Base-by-base conservation (phyloP, 306 rosid species). In the Casuarina equisetifolia region DNA sequence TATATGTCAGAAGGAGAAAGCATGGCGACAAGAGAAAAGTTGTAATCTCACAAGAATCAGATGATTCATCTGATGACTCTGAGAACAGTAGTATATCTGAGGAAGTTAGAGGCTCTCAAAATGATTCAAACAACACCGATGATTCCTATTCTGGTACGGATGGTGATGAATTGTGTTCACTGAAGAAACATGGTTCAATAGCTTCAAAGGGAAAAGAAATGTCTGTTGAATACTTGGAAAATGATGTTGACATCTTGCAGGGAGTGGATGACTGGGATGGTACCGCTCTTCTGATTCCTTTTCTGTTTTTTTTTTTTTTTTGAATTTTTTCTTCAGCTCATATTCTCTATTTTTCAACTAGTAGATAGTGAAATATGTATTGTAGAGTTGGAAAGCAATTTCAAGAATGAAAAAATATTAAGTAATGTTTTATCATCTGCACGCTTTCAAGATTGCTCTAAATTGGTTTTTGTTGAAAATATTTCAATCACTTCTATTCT, bases 221-320 rank as follows among this genome's bases (percentile, higher is more conserved):
- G 90, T 89, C 97, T 16, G 76, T 89, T 72, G 96, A 91, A 46
- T 94, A 91, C 83, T 84, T 91, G 85, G 98, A 94, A 84, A 86
- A 92, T 78, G 98, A 92, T 49, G 62, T 82, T 69, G 98, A 92
- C 70, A 73, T 80, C 81, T 86, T 88, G 80, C 91, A 85, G 78
- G 85, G 83, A 69, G 94, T 88, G 59, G 89, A 91, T 77, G 94
- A 90, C 77, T 91, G 91, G 89, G 91, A 90, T 70, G 98, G 97
- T 92, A 90, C 69, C 40, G n/a, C 42, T 63, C 64, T 82, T 77
- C 75, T 80, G 32, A 25, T 25, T 25, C 32, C 32, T 25, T 25
- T 25, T 25, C 32, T 25, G 32, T 46, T 48, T 59, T n/a, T 76
- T 74, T 75, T 48, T 48, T 55, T 6, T n/a, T 52, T 15, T 32